phyloP scores from a whole-genome alignment of 164 flowering plant genomes.

The Magnolia kwangsiensis region DNA sequence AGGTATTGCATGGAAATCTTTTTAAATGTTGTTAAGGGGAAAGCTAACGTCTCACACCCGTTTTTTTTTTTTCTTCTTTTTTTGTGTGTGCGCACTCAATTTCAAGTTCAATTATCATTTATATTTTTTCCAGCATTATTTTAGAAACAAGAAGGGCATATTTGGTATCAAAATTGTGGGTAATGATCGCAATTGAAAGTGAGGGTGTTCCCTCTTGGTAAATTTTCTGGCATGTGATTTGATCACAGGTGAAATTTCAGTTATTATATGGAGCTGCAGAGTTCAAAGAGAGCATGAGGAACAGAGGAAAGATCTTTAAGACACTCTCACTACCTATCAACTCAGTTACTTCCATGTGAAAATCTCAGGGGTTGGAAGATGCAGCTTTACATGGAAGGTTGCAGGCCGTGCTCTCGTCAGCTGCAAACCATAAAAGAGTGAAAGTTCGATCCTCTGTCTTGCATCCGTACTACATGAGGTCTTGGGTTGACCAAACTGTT shows the following conservation, averaged over 20 bases:
- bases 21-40: background rate
- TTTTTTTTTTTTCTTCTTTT: too few species aligned
- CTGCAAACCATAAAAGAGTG: constrained; percentile 21
- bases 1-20: constrained; percentile 33
- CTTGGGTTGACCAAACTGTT: background rate
- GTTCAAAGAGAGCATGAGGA: constrained; percentile 42
- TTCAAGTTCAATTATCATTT: background rate
- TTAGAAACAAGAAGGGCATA: too few species aligned
- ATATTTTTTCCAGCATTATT: too few species aligned
- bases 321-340: constrained; percentile 66
- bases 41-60: background rate
- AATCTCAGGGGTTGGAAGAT: constrained; percentile 6
- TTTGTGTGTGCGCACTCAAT: background rate
- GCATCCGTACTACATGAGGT: constrained; percentile 40
- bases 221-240: background rate
- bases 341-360: constrained; percentile 46
- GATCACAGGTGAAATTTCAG: constrained; percentile 26
- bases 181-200: background rate
- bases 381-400: constrained; percentile 70
- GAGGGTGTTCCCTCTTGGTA: background rate
- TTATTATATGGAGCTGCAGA: constrained; percentile 49
- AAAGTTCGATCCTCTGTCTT: constrained; percentile 24
- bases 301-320: constrained; percentile 38
- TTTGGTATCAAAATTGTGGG: background rate
- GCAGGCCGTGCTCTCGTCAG: constrained; percentile 65